Evolutionary conservation across 2,329 filamentous ascomycete genomes (phyloP), one percentile per base, ranked within the genome.

Genomic region (Fusarium zealandicum): DNA sequence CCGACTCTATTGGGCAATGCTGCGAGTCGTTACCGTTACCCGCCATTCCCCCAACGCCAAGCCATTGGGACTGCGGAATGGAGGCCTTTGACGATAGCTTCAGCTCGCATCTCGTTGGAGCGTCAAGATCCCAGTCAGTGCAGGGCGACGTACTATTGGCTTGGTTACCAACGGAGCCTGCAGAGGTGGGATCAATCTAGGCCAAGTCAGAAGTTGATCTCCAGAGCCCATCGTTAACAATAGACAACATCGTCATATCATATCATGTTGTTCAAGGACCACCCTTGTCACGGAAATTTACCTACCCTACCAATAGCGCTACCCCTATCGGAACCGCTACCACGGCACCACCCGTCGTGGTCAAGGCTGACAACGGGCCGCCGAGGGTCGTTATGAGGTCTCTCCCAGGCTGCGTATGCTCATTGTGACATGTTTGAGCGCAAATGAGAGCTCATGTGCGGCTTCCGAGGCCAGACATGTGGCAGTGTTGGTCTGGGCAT

Each of bases 281-380:
- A 62, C 43, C 42, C 59, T 56, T 59, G 61, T 40, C 46, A 39
- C 54, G 61, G 61, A 66, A 66, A 65, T 59, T 61, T 63, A 62
- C 59, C 54, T 60, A 52, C 43, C 28, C 36, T 51, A 38, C 39
- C 50, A 58, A 57, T 63, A 55, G 54, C 51, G 54, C 46, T 55
- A 40, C 53, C 48, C 52, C 51, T 64, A 47, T 56, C 56, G 42
- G 51, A 61, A 49, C 49, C 42, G 38, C 37, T 38, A 59, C 47
- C 38, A 50, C 64, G 56, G 57, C 61, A 45, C 38, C 47, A 52
- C 51, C 61, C 64, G 61, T 44, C 32, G 28, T 48, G 51, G 31
- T 53, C 59, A 58, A 59, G 56, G 45, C 43, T 51, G 44, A 16
- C 35, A 55, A 59, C 55, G 40, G 52, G 49, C 51, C 6, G 25